A percentile compares a stretch with the other conserved stretches of the same genome.
Evolutionary conservation across 2,329 filamentous ascomycete genomes (phyloP).

Genomic region (Fusarium siculi): DNA sequence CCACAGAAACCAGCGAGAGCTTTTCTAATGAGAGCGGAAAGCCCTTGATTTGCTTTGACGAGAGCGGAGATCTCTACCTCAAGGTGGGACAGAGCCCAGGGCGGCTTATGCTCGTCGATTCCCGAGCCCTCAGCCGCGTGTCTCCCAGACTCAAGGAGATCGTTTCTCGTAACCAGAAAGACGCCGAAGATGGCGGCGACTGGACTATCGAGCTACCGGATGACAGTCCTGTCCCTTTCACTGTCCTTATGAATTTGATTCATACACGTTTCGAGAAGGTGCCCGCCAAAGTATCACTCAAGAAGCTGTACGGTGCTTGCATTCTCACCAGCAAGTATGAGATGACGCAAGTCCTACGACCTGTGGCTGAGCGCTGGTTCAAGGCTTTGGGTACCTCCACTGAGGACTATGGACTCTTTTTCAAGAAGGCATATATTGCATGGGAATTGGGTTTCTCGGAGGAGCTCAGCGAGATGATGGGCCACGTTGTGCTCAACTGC

Average conservation of each 20-base stretch:
- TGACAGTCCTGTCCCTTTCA: constrained; percentile 10
- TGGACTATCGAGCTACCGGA: constrained; percentile 12
- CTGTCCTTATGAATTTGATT: constrained; percentile 14
- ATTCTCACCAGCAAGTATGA: constrained; percentile 30
- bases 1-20: not conserved
- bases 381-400: not conserved
- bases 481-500: not conserved
- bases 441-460: constrained; percentile 27
- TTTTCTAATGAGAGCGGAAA: not conserved
- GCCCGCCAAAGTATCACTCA: not conserved
- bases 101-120: constrained; percentile 19
- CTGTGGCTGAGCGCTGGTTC: constrained; percentile 29
- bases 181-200: not conserved
- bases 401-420: not conserved
- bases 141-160: not conserved
- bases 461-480: not conserved
- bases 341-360: constrained; percentile 18
- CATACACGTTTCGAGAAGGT: constrained; percentile 18
- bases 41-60: constrained; percentile 2
- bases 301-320: constrained; percentile 15
- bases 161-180: not conserved
- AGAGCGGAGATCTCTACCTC: constrained; percentile 13
- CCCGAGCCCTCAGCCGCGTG: constrained; percentile 20
- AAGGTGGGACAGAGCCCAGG: not conserved
- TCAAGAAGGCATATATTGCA: constrained; percentile 15